phyloP scores from a whole-genome alignment of 148 eudicot species.

The Rhododendron henanense region DNA sequence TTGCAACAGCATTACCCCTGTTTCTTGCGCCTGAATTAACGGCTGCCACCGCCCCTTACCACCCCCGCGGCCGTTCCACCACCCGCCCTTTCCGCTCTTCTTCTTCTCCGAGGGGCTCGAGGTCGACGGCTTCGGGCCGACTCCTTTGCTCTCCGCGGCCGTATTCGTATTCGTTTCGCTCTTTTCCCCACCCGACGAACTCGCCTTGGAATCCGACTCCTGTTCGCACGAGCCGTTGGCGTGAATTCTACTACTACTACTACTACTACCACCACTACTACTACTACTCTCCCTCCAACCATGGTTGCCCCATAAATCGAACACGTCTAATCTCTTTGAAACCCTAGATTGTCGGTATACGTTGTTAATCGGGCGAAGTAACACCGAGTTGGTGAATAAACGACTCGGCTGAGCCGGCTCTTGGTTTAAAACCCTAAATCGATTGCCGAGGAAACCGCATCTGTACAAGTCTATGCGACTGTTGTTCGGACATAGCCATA shows the following conservation, averaged over 20 bases:
- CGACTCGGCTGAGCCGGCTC: slow-evolving; percentile 11
- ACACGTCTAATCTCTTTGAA: slow-evolving; percentile 19
- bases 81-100: slow-evolving; percentile 47
- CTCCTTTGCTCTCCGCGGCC: slow-evolving; percentile 35
- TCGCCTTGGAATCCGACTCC: slow-evolving; percentile 39
- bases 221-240: slow-evolving; percentile 62
- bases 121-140: slow-evolving; percentile 21
- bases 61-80: slow-evolving; percentile 37
- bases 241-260: slow-evolving; percentile 16
- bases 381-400: slow-evolving; percentile 11
- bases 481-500: slow-evolving; percentile 26
- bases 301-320: slow-evolving; percentile 15
- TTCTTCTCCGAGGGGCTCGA: slow-evolving; percentile 38
- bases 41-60: slow-evolving; percentile 81
- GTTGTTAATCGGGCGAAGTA: slow-evolving; percentile 19
- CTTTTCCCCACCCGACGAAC: slow-evolving; percentile 22
- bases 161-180: slow-evolving; percentile 21
- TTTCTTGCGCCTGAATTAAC: slow-evolving; percentile 74
- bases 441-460: slow-evolving; percentile 30
- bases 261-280: neutral
- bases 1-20: slow-evolving; percentile 65
- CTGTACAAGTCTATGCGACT: slow-evolving; percentile 33
- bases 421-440: slow-evolving; percentile 35
- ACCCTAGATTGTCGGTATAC: slow-evolving; percentile 35
- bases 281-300: no score